A percentile compares a stretch with the other conserved stretches of the same genome.
phyloP scores from a whole-genome alignment of 768 basidiomycete species.

The Leucocoprinus sp. region DNA sequence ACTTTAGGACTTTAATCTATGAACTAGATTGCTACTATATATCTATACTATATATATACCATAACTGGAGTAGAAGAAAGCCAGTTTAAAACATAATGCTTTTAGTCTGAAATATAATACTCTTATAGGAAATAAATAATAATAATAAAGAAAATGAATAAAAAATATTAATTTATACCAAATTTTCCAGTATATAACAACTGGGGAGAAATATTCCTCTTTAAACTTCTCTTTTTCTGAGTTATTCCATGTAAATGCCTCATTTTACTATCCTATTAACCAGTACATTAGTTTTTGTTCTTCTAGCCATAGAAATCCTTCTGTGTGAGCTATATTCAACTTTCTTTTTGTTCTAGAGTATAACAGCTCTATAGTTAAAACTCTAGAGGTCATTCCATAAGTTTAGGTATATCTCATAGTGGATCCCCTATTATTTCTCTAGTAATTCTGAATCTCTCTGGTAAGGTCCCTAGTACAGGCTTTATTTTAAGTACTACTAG shows the following conservation, averaged over 20 bases:
- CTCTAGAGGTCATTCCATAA: constrained; percentile 16
- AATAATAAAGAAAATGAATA: too few relatives aligned
- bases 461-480: constrained; percentile 17
- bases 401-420: constrained; percentile 16
- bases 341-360: constrained; percentile 17
- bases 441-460: constrained; percentile 18
- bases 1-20: too few relatives aligned
- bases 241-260: constrained; percentile 17
- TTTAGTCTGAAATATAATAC: too few relatives aligned
- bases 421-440: constrained; percentile 22
- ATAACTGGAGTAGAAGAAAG: too few relatives aligned
- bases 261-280: constrained; percentile 10
- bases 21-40: too few relatives aligned
- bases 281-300: constrained; percentile 15
- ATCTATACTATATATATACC: too few relatives aligned
- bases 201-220: constrained; percentile 13
- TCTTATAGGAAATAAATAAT: too few relatives aligned
- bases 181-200: too few relatives aligned
- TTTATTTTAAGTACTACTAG: constrained; percentile 20
- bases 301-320: constrained; percentile 14
- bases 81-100: too few relatives aligned
- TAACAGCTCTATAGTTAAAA: constrained; percentile 19
- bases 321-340: constrained; percentile 16
- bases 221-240: constrained; percentile 13
- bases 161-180: too few relatives aligned